Evolutionary conservation across 768 basidiomycete species (phyloP), one percentile per base, ranked within the genome.

Genomic region (Leccinellum luteum): DNA sequence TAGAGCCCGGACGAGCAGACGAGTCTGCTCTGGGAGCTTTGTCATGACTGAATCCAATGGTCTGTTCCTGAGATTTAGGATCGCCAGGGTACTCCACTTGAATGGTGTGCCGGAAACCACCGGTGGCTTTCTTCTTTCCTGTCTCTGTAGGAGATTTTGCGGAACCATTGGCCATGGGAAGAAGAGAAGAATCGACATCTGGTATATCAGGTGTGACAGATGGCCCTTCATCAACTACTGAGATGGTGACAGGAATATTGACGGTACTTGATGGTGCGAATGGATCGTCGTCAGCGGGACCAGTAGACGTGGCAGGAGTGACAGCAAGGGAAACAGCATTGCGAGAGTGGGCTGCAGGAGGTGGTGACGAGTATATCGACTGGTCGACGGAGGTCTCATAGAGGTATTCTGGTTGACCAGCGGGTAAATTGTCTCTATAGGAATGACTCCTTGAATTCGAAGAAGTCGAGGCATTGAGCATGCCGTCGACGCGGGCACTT

Each of bases 71-170:
- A 6, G 81, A 35, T 3, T 56, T 55, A 30, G 64, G 81, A 55
- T 87, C 86, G 56, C 89, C 90, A 6, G 64, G 57, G 65, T 98
- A 98, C 73, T 99, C 97, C 58, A 98, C 89, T 72, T 98, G 97
- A 48, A 98, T 92, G 10, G 97, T 98, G 73, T 98, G 94, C 50
- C 94, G 79, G 72, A 90, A 87, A 53, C 79, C 79, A 2, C 60
- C 28, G 8, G 66, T 19, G 19, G 74, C 75, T 58, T 76, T 84
- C 61, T 79, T 76, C 69, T 82, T 84, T 55, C 76, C 69, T 30
- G 70, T 57, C 50, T 87, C 76, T 4, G 73, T 64, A 15, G 73
- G 77, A 14, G 73, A 66, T 32, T 74, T 72, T 38, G 71, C 66
- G 60, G 64, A 66, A 23, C 60, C 66, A 27, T 66, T 67, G 58